phyloP scores from a whole-genome alignment of 1,284 basidiomycete genomes.

The Naganishia cerealis region DNA sequence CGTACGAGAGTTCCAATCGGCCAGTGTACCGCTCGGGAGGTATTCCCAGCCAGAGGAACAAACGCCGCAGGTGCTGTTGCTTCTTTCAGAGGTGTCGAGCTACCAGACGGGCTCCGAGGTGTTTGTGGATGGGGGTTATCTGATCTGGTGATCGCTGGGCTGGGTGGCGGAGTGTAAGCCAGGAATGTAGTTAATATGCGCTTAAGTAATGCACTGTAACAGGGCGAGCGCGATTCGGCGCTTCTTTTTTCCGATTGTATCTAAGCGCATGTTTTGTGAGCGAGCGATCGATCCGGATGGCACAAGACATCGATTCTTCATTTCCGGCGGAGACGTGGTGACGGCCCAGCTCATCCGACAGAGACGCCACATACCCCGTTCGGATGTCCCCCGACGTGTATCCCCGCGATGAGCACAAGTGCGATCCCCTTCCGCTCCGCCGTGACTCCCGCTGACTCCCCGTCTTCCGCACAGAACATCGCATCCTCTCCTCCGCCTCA shows the following conservation, averaged over 20 bases:
- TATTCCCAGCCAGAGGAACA: conserved; percentile 59
- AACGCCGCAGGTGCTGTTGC: conserved; percentile 54
- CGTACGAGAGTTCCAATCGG: conserved; percentile 54
- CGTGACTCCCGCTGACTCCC: not conserved
- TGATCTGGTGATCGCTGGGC: conserved; percentile 33
- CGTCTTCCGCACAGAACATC: conserved; percentile 12
- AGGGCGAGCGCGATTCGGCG: conserved; percentile 3
- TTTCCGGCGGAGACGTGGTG: not conserved
- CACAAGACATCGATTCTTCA: not conserved
- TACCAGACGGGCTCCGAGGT: conserved; percentile 58
- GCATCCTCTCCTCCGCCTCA: conserved; percentile 14
- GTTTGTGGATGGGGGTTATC: conserved; percentile 54
- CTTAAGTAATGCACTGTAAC: not conserved
- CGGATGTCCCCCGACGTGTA: conserved; percentile 5
- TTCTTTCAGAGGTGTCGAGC: conserved; percentile 55
- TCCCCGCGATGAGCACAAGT: conserved; percentile 25
- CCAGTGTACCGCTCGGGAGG: conserved; percentile 27
- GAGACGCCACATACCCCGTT: not conserved
- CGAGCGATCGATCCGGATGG: not conserved
- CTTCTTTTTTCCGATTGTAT: not conserved
- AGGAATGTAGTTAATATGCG: too few species aligned
- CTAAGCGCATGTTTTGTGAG: not conserved
- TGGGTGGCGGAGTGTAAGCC: too few species aligned
- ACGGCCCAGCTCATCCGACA: not conserved
- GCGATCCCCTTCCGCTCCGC: not conserved